phyloP scores from a whole-genome alignment of 1,139 yeast species.

The Pichia inconspicua region DNA sequence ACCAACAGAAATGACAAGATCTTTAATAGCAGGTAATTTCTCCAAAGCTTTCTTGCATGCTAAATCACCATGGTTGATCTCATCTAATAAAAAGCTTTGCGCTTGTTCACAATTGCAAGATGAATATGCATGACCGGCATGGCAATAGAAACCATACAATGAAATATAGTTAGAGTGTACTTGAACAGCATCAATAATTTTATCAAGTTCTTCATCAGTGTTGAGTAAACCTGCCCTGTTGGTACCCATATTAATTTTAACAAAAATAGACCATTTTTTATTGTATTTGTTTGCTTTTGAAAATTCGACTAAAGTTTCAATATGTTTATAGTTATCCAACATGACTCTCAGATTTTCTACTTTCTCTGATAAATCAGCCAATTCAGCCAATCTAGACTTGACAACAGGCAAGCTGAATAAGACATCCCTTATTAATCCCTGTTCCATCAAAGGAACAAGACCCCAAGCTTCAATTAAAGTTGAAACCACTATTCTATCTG shows the following conservation, averaged over 20 bases:
- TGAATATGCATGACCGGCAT: constrained; percentile 70
- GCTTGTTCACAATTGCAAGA: constrained; percentile 44
- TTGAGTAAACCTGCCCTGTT: constrained; percentile 51
- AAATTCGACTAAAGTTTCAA: constrained; percentile 39
- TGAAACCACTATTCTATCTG: constrained; percentile 55
- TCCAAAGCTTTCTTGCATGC: constrained; percentile 41
- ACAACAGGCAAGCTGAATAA: constrained; percentile 63
- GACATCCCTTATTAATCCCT: constrained; percentile 47
- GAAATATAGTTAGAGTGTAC: constrained; percentile 27
- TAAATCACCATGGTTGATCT: constrained; percentile 45
- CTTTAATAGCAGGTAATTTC: constrained; percentile 23
- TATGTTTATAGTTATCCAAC: constrained; percentile 54
- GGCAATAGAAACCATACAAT: constrained; percentile 65
- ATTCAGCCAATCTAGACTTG: constrained; percentile 41
- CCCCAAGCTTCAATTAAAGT: constrained; percentile 60
- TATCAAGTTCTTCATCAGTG: constrained; percentile 10
- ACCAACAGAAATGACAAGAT: constrained; percentile 52
- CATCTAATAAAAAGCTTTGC: constrained; percentile 41
- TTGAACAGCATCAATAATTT: constrained; percentile 28
- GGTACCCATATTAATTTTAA: constrained; percentile 56
- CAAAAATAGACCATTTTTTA: constrained; percentile 45
- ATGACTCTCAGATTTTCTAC: constrained; percentile 41
- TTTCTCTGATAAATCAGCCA: constrained; percentile 36
- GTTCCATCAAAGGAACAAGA: constrained; percentile 16
- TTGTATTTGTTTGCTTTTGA: constrained; percentile 18